A percentile compares a stretch with the other conserved stretches of the same genome.
phyloP scores from a whole-genome alignment of 2,329 filamentous ascomycete genomes.

The Sporothrix brunneoviolacea region DNA sequence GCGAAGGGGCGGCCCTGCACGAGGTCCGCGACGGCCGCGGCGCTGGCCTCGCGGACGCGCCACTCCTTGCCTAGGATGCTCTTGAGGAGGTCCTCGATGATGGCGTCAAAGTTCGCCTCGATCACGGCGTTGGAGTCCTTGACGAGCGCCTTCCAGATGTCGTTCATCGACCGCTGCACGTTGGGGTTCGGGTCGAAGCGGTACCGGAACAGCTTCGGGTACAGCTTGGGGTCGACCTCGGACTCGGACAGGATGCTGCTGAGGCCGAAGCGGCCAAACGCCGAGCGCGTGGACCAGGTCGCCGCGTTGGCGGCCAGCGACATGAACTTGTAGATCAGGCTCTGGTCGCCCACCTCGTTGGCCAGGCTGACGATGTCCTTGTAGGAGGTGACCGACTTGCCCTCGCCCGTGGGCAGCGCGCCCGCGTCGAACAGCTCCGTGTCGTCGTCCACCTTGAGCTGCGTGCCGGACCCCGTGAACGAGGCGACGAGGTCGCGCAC shows the following conservation, averaged over 20 bases:
- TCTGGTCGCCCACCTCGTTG: conserved; percentile 93
- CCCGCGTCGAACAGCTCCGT: conserved; percentile 93
- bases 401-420: conserved; percentile 81
- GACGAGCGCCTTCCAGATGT: conserved; percentile 95
- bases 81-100: conserved; percentile 78
- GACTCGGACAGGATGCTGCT: conserved; percentile 89
- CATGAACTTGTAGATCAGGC: conserved; percentile 98
- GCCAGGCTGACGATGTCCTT: conserved; percentile 94
- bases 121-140: conserved; percentile 75
- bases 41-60: conserved; percentile 88
- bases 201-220: conserved; percentile 91
- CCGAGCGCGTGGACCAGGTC: conserved; percentile 94
- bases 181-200: conserved; percentile 92
- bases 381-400: conserved; percentile 86
- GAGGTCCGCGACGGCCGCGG: conserved; percentile 80
- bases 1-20: conserved; percentile 70
- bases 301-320: conserved; percentile 91
- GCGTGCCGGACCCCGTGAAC: conserved; percentile 71
- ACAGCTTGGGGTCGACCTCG: conserved; percentile 82
- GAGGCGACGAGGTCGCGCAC: conserved; percentile 82
- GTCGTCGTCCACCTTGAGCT: conserved; percentile 78
- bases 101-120: conserved; percentile 76
- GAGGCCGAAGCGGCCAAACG: conserved; percentile 88
- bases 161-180: conserved; percentile 91
- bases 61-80: conserved; percentile 88